These are phyloP conservation scores for Ceratocystis huliohia DNA, from an alignment of 2,329 filamentous ascomycete species.

Conservation along the genomic window DNA sequence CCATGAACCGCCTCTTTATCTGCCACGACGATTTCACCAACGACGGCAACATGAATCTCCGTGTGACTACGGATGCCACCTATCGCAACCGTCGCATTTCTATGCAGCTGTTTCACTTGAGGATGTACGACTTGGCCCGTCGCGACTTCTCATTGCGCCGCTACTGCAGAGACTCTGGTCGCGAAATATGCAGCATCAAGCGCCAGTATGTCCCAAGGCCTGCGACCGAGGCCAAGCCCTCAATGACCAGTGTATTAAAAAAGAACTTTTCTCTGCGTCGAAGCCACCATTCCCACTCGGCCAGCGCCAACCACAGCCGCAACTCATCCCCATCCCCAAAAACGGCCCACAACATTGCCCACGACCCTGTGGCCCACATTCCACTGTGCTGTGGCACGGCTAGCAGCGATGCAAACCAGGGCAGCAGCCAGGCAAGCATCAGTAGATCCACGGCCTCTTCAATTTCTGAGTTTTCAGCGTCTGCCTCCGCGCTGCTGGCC, in stretches of 20 bases:
- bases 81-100: constrained; percentile 54
- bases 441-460: constrained; percentile 16
- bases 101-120: constrained; percentile 73
- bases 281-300: not conserved
- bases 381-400: not conserved
- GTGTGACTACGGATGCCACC: constrained; percentile 62
- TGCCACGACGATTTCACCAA: constrained; percentile 79
- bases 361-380: not conserved
- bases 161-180: constrained; percentile 84
- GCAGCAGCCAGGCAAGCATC: not conserved
- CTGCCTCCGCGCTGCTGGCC: constrained; percentile 22
- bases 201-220: constrained; percentile 47
- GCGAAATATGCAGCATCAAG: constrained; percentile 79
- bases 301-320: not conserved
- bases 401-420: not conserved
- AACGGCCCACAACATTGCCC: not conserved
- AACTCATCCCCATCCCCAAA: not conserved
- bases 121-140: constrained; percentile 80
- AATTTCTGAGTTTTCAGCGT: not conserved
- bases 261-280: constrained; percentile 17
- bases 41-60: constrained; percentile 94
- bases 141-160: constrained; percentile 82
- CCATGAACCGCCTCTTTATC: constrained; percentile 65
- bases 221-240: constrained; percentile 8
- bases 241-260: constrained; percentile 14